phyloP scores from a whole-genome alignment of 2,329 filamentous ascomycete species.

The Cercospora sojina region DNA sequence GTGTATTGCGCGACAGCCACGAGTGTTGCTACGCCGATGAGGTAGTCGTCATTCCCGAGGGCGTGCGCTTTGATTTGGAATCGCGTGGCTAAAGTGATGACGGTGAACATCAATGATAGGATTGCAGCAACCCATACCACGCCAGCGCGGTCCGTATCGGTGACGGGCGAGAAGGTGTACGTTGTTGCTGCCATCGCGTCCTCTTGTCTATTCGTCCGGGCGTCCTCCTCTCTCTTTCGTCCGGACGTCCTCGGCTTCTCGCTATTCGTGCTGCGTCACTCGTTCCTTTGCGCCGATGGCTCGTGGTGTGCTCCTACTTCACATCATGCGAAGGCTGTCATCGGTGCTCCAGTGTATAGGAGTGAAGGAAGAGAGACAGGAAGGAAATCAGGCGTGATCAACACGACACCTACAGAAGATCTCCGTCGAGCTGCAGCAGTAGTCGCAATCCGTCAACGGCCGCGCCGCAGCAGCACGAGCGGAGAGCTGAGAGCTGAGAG shows the following conservation, averaged over 20 bases:
- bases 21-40: conserved; percentile 27
- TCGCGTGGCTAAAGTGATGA: conserved; percentile 30
- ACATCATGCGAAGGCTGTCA: background rate
- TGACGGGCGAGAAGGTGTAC: conserved; percentile 22
- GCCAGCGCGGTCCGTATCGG: conserved; percentile 19
- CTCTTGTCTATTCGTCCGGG: no score
- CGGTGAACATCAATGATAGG: conserved; percentile 31
- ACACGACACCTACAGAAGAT: background rate
- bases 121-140: conserved; percentile 33
- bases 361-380: background rate
- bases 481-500: background rate
- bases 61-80: conserved; percentile 32
- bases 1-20: conserved; percentile 28
- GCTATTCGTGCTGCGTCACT: background rate
- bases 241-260: background rate
- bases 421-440: background rate
- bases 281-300: background rate
- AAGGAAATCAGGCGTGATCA: background rate
- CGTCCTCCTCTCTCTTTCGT: background rate
- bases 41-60: conserved; percentile 33
- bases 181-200: conserved; percentile 6
- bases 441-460: background rate
- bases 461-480: background rate
- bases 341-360: background rate
- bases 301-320: background rate